Base-by-base conservation (phyloP, 306 rosid genomes). In the Morella rubra region DNA sequence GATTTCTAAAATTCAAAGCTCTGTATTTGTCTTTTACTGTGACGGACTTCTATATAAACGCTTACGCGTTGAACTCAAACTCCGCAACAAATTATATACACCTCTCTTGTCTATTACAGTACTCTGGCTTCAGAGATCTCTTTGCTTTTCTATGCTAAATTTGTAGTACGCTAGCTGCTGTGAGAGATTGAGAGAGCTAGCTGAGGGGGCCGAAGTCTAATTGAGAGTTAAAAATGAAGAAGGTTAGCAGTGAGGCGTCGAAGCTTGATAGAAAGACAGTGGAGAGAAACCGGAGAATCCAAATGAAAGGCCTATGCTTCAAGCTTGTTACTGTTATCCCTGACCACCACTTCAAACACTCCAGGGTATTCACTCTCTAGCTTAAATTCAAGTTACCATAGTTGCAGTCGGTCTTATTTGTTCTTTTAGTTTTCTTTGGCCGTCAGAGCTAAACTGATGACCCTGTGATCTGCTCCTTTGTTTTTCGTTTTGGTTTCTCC, bases 231-330 rank as follows among this genome's bases (percentile, higher is more conserved):
- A 72, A 32, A 72, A 85, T 84, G 90, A 85, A 66, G 76, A 79
- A 69, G 40, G 19, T 58, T 40, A 44, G 15, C 67, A 66, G 67
- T 5, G 61, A 72, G 2, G 56, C 88, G 1, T 32, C 81, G 4
- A 92, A 90, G 74, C 85, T 72, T 1, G 96, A 92, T 58, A 83
- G 97, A 14, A 92, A 90, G 80, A 87, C 83, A 19, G 73, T 88
- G 66, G 97, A 92, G 76, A 88, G 68, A 58, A 90, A 92, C 80
- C 82, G 97, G 50, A 88, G 96, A 85, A 82, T 83, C 72, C 91
- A 85, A 32, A 88, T 92, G 96, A 92, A 92, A 85, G 58, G 73
- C 8, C 96, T 92, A 44, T 90, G 89, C 72, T 32, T 79, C 64
- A 85, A 88, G 81, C 97, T 92, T 32, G 77, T 86, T 74, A 84